A percentile compares a stretch with the other conserved stretches of the same genome.
Conservation (phyloP, 2,329 filamentous ascomycete genomes). For the Cercospora janseana region DNA sequence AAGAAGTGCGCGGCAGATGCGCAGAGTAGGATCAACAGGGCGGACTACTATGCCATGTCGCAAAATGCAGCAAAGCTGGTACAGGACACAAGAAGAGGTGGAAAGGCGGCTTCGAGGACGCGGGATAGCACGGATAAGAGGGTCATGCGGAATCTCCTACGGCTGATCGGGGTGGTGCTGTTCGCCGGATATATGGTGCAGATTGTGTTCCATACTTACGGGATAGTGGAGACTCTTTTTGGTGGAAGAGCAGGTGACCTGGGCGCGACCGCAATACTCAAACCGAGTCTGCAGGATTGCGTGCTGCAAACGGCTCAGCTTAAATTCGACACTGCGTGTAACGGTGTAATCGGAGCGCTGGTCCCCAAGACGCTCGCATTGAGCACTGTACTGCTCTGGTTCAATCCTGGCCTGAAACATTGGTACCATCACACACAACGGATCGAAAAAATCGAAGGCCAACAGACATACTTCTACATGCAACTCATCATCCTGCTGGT, state of each 20-base stretch:
- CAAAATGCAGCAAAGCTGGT: constrained; percentile 58
- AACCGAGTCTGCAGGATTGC: constrained; percentile 23
- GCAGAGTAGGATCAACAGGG: constrained; percentile 43
- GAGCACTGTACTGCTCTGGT: constrained; percentile 33
- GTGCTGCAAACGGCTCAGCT: constrained; percentile 16
- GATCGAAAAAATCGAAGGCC: constrained; percentile 35
- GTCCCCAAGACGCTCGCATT: constrained; percentile 30
- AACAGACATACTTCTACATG: constrained; percentile 64
- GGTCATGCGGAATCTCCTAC: constrained; percentile 31
- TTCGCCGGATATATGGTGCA: constrained; percentile 29
- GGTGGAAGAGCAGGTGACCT: background rate
- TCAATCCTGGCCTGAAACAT: constrained; percentile 35
- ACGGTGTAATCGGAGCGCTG: constrained; percentile 25
- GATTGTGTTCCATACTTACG: constrained; percentile 33
- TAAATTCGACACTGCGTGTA: constrained; percentile 27
- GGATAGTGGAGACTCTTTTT: constrained; percentile 20
- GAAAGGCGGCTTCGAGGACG: constrained; percentile 43
- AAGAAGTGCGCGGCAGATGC: constrained; percentile 73
- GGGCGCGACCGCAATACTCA: constrained; percentile 16
- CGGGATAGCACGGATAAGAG: constrained; percentile 44
- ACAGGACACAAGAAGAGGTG: constrained; percentile 58
- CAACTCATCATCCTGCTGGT: constrained; percentile 60
- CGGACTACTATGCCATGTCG: constrained; percentile 36
- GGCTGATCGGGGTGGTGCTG: constrained; percentile 24
- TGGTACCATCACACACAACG: constrained; percentile 35